phyloP scores from a whole-genome alignment of 2,329 filamentous ascomycete species.

The Cercospora berteroae region DNA sequence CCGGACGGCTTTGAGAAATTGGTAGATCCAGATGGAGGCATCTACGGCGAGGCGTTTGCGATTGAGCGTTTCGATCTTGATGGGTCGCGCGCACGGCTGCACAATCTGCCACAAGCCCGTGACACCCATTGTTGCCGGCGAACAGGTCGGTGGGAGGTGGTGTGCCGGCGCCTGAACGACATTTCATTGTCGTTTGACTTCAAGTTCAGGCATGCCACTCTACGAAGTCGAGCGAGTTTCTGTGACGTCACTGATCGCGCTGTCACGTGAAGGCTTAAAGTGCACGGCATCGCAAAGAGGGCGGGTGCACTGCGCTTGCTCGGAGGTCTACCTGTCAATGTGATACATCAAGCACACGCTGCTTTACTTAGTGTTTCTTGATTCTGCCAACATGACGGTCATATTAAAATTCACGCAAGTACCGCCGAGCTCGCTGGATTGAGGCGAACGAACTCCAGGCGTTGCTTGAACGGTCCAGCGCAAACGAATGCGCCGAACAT shows the following conservation, averaged over 20 bases:
- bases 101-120: slow-evolving; percentile 96
- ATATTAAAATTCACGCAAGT: no score
- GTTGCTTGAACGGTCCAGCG: no score
- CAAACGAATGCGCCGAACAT: no score
- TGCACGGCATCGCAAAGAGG: no score
- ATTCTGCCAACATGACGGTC: no score
- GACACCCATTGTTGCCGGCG: slow-evolving; percentile 75
- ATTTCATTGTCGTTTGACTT: not conserved
- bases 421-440: no score
- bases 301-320: no score
- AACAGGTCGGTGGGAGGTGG: not conserved
- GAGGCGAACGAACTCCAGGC: no score
- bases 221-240: not conserved
- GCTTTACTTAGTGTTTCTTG: no score
- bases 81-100: slow-evolving; percentile 90
- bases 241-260: not conserved
- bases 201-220: not conserved
- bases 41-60: slow-evolving; percentile 95
- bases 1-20: slow-evolving; percentile 96
- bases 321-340: no score
- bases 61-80: slow-evolving; percentile 94
- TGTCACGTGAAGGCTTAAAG: not conserved
- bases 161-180: not conserved
- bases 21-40: slow-evolving; percentile 99
- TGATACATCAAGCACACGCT: no score